phyloP scores from a whole-genome alignment of 352 stramenopile genomes.

The Aphanomyces cochlioides region DNA sequence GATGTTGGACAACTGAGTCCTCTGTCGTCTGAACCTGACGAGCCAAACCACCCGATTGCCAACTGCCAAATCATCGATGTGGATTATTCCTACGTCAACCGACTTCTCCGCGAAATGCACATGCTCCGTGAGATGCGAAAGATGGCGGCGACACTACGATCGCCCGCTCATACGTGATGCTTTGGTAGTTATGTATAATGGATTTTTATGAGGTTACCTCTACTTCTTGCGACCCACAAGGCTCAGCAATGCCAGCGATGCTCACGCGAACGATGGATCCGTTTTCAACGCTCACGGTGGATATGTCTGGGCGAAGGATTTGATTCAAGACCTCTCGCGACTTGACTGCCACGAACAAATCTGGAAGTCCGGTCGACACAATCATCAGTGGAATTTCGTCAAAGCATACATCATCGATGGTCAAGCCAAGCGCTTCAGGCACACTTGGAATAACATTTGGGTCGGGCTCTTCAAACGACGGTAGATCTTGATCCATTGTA shows the following conservation, averaged over 20 bases:
- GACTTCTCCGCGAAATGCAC: conserved; percentile 18
- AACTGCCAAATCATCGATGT: background rate
- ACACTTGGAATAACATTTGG: background rate
- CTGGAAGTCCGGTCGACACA: conserved; percentile 18
- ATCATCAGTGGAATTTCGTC: background rate
- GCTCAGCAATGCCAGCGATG: conserved; percentile 13
- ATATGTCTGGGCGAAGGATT: conserved; percentile 1
- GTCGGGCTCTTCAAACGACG: background rate
- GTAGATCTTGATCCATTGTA: conserved; percentile 12
- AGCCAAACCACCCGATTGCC: background rate
- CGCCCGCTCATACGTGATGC: too few species aligned
- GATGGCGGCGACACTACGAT: too few species aligned
- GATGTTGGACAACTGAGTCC: background rate
- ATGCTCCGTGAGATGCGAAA: conserved; percentile 16
- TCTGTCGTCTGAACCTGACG: background rate
- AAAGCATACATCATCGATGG: background rate
- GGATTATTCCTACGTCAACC: conserved; percentile 12
- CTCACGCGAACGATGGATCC: background rate
- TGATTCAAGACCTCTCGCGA: background rate
- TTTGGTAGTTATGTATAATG: too few species aligned
- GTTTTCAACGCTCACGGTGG: background rate
- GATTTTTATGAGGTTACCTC: background rate
- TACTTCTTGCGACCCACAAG: conserved; percentile 7
- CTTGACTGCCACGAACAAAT: conserved; percentile 9
- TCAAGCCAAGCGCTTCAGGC: background rate